Conservation (phyloP, 2,329 filamentous ascomycete genomes). For the Scleromitrula shiraiana region DNA sequence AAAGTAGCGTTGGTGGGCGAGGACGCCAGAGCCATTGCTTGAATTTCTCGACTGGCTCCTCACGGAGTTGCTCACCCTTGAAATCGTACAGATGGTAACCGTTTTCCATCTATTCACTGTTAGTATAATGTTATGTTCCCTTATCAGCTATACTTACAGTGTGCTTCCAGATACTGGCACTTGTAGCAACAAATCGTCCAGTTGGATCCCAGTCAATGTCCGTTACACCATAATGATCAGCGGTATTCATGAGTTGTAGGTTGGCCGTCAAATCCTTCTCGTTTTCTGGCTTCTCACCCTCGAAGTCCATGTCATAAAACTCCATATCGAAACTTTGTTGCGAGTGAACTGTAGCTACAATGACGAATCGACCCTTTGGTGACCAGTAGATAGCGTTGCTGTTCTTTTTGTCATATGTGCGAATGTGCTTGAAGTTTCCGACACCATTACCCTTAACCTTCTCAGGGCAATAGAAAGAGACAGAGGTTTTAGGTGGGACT, state of each 20-base stretch:
- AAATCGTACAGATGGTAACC: constrained; percentile 98
- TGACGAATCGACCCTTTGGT: constrained; percentile 87
- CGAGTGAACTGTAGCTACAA: constrained; percentile 87
- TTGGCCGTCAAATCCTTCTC: constrained; percentile 95
- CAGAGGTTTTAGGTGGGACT: constrained; percentile 86
- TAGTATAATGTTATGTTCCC: constrained; percentile 22
- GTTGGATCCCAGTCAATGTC: constrained; percentile 98
- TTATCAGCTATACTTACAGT: constrained; percentile 50
- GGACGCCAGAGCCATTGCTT: constrained; percentile 96
- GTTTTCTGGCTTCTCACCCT: constrained; percentile 87
- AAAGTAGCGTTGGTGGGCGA: constrained; percentile 80
- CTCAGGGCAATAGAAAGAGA: constrained; percentile 94
- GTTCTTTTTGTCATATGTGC: constrained; percentile 97
- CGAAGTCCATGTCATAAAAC: constrained; percentile 96
- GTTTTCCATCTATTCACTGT: constrained; percentile 77
- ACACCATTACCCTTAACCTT: constrained; percentile 74
- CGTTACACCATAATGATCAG: constrained; percentile 94
- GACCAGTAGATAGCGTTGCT: constrained; percentile 99
- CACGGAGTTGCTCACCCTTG: constrained; percentile 78
- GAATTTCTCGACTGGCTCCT: constrained; percentile 92
- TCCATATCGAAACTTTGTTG: constrained; percentile 92
- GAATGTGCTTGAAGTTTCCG: constrained; percentile 94
- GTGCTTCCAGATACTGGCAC: constrained; percentile 94
- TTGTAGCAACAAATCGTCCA: constrained; percentile 87
- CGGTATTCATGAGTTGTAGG: constrained; percentile 86